These are phyloP conservation scores for Sodiomyces alkalinus DNA, from an alignment of 2,329 filamentous ascomycete species.

Conservation along the genomic window DNA sequence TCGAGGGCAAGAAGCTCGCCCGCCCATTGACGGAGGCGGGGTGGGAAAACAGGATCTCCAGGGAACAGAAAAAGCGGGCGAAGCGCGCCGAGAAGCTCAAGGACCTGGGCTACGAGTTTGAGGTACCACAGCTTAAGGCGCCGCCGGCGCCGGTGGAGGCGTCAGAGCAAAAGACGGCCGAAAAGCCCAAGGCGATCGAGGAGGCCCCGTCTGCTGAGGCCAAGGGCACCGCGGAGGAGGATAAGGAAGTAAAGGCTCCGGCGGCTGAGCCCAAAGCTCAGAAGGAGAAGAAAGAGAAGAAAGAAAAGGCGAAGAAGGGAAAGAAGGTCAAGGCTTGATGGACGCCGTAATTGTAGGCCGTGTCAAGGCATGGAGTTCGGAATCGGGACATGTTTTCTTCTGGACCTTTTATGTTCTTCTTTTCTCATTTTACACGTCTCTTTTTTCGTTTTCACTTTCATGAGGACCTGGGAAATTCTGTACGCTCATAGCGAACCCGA, in stretches of 20 bases:
- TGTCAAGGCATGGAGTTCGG: neutral
- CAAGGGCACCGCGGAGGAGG: conserved; percentile 16
- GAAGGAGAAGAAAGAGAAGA: too few species aligned
- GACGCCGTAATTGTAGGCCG: too few species aligned
- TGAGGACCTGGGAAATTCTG: conserved; percentile 14
- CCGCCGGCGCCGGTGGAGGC: conserved; percentile 22
- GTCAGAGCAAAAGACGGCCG: conserved; percentile 13
- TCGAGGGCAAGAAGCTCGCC: conserved; percentile 61
- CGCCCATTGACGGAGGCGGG: conserved; percentile 55
- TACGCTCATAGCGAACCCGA: conserved; percentile 49
- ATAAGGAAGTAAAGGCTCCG: conserved; percentile 14
- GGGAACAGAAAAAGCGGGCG: conserved; percentile 55
- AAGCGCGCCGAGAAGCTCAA: conserved; percentile 61
- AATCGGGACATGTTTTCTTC: too few species aligned
- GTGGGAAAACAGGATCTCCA: conserved; percentile 65
- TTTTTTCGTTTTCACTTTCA: too few species aligned
- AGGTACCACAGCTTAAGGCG: conserved; percentile 55
- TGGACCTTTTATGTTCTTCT: too few species aligned
- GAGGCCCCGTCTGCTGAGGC: conserved; percentile 18
- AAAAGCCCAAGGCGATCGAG: conserved; percentile 17
- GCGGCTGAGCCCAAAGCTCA: conserved; percentile 17
- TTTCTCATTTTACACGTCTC: too few species aligned
- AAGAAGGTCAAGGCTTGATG: conserved; percentile 24
- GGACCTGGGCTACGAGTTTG: conserved; percentile 71
- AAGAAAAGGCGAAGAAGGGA: conserved; percentile 17